phyloP scores from a whole-genome alignment of 2,329 filamentous ascomycete genomes.

The Graphium sp. region DNA sequence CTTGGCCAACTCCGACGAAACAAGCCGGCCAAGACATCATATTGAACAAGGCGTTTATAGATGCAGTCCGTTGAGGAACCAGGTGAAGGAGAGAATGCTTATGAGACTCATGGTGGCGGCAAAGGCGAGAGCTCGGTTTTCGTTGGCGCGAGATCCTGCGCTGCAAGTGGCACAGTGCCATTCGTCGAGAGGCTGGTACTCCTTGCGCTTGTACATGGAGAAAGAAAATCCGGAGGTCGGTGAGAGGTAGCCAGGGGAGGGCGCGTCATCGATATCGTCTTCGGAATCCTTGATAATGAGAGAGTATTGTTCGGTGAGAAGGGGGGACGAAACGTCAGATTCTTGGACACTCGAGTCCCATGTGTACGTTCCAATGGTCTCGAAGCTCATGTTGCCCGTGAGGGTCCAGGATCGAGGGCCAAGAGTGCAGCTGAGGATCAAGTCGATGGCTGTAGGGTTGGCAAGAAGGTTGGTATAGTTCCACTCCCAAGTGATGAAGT shows the following conservation, averaged over 20 bases:
- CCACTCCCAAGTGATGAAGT: constrained; percentile 43
- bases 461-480: constrained; percentile 46
- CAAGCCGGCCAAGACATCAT: too few species aligned
- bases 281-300: constrained; percentile 45
- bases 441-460: constrained; percentile 41
- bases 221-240: constrained; percentile 32
- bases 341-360: constrained; percentile 40
- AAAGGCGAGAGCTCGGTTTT: constrained; percentile 29
- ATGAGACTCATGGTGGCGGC: constrained; percentile 35
- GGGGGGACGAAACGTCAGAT: constrained; percentile 24
- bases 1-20: too few species aligned
- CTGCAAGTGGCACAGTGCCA: constrained; percentile 44
- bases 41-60: constrained; percentile 10
- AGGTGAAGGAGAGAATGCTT: constrained; percentile 44
- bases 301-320: constrained; percentile 39
- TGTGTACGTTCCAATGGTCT: constrained; percentile 29
- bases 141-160: constrained; percentile 26
- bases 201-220: constrained; percentile 35
- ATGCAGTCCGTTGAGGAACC: constrained; percentile 40
- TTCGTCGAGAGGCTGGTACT: constrained; percentile 31
- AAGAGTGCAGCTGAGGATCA: constrained; percentile 37
- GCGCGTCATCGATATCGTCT: constrained; percentile 26
- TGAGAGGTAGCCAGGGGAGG: constrained; percentile 38
- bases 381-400: constrained; percentile 44
- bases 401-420: constrained; percentile 40